A percentile compares a stretch with the other conserved stretches of the same genome.
Conservation (phyloP, 2,329 filamentous ascomycete genomes). For the Cercospora sesami region DNA sequence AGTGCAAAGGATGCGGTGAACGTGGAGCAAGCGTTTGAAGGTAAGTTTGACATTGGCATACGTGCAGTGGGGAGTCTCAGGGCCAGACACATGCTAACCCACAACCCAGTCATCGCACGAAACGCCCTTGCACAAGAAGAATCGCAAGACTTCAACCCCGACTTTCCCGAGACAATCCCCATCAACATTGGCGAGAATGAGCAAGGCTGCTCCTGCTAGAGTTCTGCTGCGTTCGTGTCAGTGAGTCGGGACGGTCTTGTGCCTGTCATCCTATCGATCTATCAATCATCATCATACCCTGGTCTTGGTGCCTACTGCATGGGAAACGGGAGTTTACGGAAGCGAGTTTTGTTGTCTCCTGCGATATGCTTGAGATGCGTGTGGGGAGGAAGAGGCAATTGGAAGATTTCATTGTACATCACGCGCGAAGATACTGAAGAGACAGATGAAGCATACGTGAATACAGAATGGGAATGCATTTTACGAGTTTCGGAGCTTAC, state of each 20-base stretch:
- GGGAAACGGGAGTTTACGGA: not conserved
- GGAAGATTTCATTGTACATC: not conserved
- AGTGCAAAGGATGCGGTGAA: constrained; percentile 99
- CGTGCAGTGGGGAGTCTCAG: no score
- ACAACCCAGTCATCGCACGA: constrained; percentile 77
- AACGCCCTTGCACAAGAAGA: constrained; percentile 96
- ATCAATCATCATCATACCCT: constrained; percentile 1
- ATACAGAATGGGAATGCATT: not conserved
- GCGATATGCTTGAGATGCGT: not conserved
- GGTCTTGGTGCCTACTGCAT: constrained; percentile 2
- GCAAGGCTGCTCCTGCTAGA: constrained; percentile 85
- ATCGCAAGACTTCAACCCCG: constrained; percentile 93
- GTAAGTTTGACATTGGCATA: constrained; percentile 40
- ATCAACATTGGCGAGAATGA: constrained; percentile 94
- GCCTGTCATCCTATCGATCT: not conserved
- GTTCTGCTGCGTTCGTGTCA: not conserved
- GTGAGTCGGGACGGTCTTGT: not conserved
- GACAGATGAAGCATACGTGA: not conserved
- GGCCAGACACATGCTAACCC: constrained; percentile 2
- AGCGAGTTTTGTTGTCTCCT: not conserved
- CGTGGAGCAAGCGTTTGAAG: constrained; percentile 81
- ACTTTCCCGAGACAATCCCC: constrained; percentile 97
- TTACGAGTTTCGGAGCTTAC: not conserved
- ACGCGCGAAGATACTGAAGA: not conserved
- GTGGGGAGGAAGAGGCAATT: not conserved